phyloP scores from a whole-genome alignment of 2,329 filamentous ascomycete genomes.

The Fusarium nematophilum region DNA sequence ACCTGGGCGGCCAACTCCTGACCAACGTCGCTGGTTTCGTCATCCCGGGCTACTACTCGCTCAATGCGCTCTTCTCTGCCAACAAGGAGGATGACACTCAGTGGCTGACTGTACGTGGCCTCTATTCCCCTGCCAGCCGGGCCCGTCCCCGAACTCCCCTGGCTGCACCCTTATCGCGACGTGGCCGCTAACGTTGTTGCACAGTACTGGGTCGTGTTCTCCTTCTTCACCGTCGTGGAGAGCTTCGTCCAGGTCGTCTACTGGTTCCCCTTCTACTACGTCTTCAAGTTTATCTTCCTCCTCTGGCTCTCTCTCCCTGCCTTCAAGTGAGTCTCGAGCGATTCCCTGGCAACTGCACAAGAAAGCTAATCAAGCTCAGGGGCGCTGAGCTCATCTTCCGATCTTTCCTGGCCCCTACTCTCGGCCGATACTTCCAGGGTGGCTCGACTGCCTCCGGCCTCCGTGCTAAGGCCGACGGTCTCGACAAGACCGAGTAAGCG shows the following conservation, averaged over 20 bases:
- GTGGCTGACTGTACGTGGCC: conserved; percentile 74
- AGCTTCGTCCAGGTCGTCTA: conserved; percentile 86
- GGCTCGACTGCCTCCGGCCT: conserved; percentile 86
- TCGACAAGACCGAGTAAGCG: conserved; percentile 74
- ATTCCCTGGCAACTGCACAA: conserved; percentile 11
- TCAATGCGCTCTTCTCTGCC: conserved; percentile 78
- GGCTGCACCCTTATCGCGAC: conserved; percentile 2
- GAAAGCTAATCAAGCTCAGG: conserved; percentile 59
- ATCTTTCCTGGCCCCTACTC: conserved; percentile 91
- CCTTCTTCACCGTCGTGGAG: conserved; percentile 85
- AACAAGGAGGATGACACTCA: conserved; percentile 84
- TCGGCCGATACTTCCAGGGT: conserved; percentile 88
- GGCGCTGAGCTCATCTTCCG: conserved; percentile 97
- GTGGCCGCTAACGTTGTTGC: conserved; percentile 48
- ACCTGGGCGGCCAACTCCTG: conserved; percentile 87
- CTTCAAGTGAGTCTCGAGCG: conserved; percentile 77
- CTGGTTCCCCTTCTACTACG: conserved; percentile 99
- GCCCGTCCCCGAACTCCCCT: conserved; percentile 10
- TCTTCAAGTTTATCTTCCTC: conserved; percentile 98
- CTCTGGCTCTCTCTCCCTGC: conserved; percentile 97
- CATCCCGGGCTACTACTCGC: conserved; percentile 86
- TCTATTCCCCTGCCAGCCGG: conserved; percentile 9
- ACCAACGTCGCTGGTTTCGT: conserved; percentile 88
- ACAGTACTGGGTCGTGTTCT: conserved; percentile 91
- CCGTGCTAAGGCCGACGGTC: conserved; percentile 85